These are phyloP conservation scores for Erodium maritimum DNA, from an alignment of 345 rosid species.

Conservation along the genomic window DNA sequence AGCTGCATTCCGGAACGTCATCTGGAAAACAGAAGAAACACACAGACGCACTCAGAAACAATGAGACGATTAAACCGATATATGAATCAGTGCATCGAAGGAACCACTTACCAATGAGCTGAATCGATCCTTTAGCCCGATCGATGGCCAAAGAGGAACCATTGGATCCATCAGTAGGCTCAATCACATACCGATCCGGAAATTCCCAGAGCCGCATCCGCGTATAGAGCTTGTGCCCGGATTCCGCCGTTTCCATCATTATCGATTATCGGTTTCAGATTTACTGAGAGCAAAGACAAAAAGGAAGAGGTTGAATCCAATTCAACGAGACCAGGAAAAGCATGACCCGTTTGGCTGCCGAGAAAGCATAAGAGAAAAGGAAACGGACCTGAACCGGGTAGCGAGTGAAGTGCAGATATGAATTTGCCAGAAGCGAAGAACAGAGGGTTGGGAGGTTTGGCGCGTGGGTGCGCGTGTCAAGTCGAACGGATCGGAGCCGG, in stretches of 20 bases:
- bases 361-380: too few relatives aligned
- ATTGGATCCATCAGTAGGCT: slow-evolving; percentile 76
- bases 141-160: slow-evolving; percentile 54
- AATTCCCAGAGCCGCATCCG: slow-evolving; percentile 88
- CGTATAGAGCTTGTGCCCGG: slow-evolving; percentile 68
- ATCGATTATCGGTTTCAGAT: slow-evolving; percentile 5
- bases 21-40: slow-evolving; percentile 24
- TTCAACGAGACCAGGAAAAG: too few relatives aligned
- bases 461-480: too few relatives aligned
- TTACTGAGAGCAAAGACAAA: neutral
- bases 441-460: too few relatives aligned
- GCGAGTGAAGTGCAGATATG: too few relatives aligned
- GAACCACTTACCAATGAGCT: slow-evolving; percentile 44
- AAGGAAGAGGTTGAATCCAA: too few relatives aligned
- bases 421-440: too few relatives aligned
- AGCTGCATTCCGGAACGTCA: slow-evolving; percentile 49
- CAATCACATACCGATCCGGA: slow-evolving; percentile 82
- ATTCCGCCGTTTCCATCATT: slow-evolving; percentile 74
- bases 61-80: neutral
- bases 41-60: neutral
- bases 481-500: too few relatives aligned
- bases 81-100: neutral
- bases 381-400: too few relatives aligned
- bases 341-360: too few relatives aligned
- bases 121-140: slow-evolving; percentile 65